Base-by-base conservation (phyloP, 2,329 filamentous ascomycete genomes). In the Calonectria naviculata region DNA sequence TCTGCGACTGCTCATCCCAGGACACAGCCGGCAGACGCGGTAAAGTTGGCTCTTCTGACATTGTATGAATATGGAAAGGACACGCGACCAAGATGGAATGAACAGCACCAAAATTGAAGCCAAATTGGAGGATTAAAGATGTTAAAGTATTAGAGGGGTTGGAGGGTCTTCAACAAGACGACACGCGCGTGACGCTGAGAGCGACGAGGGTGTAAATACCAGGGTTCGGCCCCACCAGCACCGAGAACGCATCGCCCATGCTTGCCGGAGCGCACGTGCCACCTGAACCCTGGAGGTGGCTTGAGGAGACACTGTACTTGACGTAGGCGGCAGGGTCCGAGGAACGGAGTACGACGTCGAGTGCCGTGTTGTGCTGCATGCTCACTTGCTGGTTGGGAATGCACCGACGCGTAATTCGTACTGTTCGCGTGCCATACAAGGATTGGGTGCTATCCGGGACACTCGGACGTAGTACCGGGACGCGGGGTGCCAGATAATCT, bases 11-110 rank as follows among this genome's bases (percentile, higher is more conserved):
- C 71, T 82, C 80, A 70, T 85, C 78, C 83, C 83, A 83, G 36
- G 81, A 83, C 36, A 84, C 77, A 15, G 79, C 81, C 2, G 83
- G 82, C 19, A 86, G 80, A 24, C 73, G 77, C 36, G 85, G 85
- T 19, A 87, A 79, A 17, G 83, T 81, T 15, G 82, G 83, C 73
- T 87, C 85, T 28, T 86, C 84, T 12, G 82, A 77, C 82, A 85
- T 84, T 71, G 68, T 70, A 29, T 19, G 52, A 17, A 60, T 12
- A 17, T 26, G 24, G 21, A 12, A n/a, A 42, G 19, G 26, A 28
- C 5, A 44, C 42, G 42, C 41, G 21, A 28, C 41, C 41, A 13
- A 66, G 58, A 36, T 58, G 52, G 29, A 41, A 62, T 13, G 15
- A 41, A 58, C 65, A 56, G 52, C 65, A 28, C 62, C 56, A 31